Evolutionary conservation across 495 filamentous ascomycete species (phyloP), one percentile per base, ranked within the genome.

Genomic region (Annulohypoxylon bovei): DNA sequence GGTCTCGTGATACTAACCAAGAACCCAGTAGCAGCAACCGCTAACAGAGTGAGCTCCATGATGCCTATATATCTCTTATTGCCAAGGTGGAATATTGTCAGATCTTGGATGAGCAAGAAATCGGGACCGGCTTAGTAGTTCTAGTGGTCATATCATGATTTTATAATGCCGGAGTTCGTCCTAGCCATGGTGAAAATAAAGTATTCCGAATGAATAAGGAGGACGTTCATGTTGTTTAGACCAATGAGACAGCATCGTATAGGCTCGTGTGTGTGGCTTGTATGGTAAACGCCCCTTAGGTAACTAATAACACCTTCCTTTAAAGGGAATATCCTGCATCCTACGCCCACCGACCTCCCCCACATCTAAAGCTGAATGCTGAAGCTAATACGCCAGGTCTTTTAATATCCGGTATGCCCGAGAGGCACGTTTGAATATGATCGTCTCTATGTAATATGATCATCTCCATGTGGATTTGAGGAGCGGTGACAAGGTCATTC

Each of bases 31-130:
- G 42, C 39, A 0, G 46, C 67, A 16, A 46, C 18, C 4, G 67
- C 52, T 6, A 69, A 22, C 22, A 46, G 3, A 6, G 42, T 59
- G 44, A 69, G 67, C 44, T 20, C 67, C 67, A 69, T 69, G 20
- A 22, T 66, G 52, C 20, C 39, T 50, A 33, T 20, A 52, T 28
- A 59, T 42, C 11, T 23, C 55, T 50, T 3, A 27, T n/a, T 18
- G 27, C 6, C 37, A 20, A 56, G 27, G n/a, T 14, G 25, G 56
- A 50, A 27, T 4, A 27, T 28, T 30, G 39, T 20, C 14, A 12
- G 25, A 14, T 6, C 23, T 32, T 32, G 14, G 39, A 1, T 28
- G n/a, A 35, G 2, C 18, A 32, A 64, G 27, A 6, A 25, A 6
- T 52, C 9, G 9, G 30, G 18, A 22, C 27, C n/a, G 28, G 11